Base-by-base conservation (phyloP, 2,329 filamentous ascomycete species). In the Aspergillus terreus region DNA sequence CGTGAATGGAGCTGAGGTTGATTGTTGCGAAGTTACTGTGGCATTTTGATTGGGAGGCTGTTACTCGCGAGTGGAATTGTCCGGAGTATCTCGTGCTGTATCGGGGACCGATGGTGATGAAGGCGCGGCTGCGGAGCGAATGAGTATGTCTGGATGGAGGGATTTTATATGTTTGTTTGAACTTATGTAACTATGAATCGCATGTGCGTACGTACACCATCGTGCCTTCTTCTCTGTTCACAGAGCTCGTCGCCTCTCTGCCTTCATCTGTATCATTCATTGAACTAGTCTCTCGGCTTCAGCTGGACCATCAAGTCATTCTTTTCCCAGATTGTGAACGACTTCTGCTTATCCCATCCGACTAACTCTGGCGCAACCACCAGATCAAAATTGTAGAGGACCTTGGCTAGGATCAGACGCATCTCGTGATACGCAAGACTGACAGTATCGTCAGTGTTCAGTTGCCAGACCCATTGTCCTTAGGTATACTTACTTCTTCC, bases 401-500 rank as follows among this genome's bases (percentile, higher is more conserved):
- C 41, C 32, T 55, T 58, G 4, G 53, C 52, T 7, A 60, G 47
- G 42, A 68, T 64, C 6, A 65, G 38, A 4, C 61, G 56, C 57
- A 69, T 61, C 50, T 68, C 65, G 3, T 56, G 64, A 56, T 73
- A 74, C 2, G 69, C 68, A 52, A 64, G 52, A 44, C 62, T 64
- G 19, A 17, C 15, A 50, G 9, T 10, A 12, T 15, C n/a, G 40
- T 36, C 27, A 53, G 33, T 23, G 17, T 17, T 17, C 17, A 2
- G 17, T 17, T 17, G 17, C 17, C 17, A 17, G 17, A 17, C 2
- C 17, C 17, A 17, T 17, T 17, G 2, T 17, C 17, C 17, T 17
- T 2, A 17, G 17, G 17, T 17, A 17, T 4, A 50, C 59, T 47
- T 51, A 65, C 63, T 66, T 64, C 43, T 49, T 62, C 14, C 65